phyloP scores from a whole-genome alignment of 768 basidiomycete species.

The Strobilomyces dryophilus region DNA sequence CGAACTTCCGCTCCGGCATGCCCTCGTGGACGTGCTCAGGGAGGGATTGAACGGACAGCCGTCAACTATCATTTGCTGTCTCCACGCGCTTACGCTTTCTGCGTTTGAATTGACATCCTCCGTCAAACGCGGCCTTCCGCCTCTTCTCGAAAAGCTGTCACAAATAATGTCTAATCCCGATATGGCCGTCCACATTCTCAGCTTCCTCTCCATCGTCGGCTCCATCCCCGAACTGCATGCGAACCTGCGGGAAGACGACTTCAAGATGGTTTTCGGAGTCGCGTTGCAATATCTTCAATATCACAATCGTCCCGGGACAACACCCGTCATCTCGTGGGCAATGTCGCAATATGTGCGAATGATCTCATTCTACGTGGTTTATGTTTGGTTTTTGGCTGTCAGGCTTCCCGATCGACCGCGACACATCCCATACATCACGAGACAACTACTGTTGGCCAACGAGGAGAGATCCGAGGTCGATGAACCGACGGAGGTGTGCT shows the following conservation, averaged over 20 bases:
- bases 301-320: conserved; percentile 65
- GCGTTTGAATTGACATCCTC: conserved; percentile 84
- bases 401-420: conserved; percentile 75
- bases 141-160: conserved; percentile 81
- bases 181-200: conserved; percentile 95
- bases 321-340: conserved; percentile 71
- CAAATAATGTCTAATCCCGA: conserved; percentile 93
- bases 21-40: conserved; percentile 70
- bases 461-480: conserved; percentile 71
- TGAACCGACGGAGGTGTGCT: conserved; percentile 91
- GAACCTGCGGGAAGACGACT: conserved; percentile 89
- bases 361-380: conserved; percentile 87
- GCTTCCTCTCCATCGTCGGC: conserved; percentile 83
- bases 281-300: conserved; percentile 91
- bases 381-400: conserved; percentile 91
- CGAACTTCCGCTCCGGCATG: conserved; percentile 58
- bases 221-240: conserved; percentile 75
- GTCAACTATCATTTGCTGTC: conserved; percentile 79
- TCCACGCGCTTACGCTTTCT: conserved; percentile 84
- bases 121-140: conserved; percentile 72
- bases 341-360: conserved; percentile 88
- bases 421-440: conserved; percentile 82
- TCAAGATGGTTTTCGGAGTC: conserved; percentile 91
- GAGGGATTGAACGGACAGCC: conserved; percentile 65
- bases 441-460: conserved; percentile 83